Base-by-base conservation (phyloP, 306 rosid species). In the Trifolium pratense region DNA sequence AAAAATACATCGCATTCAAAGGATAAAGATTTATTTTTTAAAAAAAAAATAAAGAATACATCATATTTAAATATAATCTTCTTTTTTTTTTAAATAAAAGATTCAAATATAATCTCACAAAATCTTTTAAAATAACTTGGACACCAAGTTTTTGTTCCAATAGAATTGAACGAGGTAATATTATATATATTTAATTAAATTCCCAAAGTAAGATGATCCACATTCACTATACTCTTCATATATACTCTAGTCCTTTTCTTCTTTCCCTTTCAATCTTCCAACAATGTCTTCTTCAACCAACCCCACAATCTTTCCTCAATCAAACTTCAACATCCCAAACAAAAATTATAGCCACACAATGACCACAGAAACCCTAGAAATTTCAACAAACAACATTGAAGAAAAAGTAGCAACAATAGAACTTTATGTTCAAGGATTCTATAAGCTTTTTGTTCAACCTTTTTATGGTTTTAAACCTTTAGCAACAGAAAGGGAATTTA, bases 391-490 rank as follows among this genome's bases (percentile, higher is more conserved):
- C 2, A 59, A 3, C 18, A 13, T 0, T 29, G 20, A 15, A 15
- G 17, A 8, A 7, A 66, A 7, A 51, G 10, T 5, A 12, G 70
- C 16, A 16, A 7, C 14, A 1, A 25, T 67, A 14, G 39, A 43
- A 3, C 12, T 67, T 23, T 4, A 15, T 18, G 14, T 67, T 25
- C 72, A 67, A 25, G 40, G 12, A 8, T 67, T 17, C 15, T 45
- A 67, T 8, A 67, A 43, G n/a, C 48, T 67, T 3, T 67, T 45
- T 4, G 21, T 67, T n/a, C 39, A 67, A 25, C 72, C 57, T 13
- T 3, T 45, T 10, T 14, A 16, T 25, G 40, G 25, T 9, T 1
- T 40, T 25, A 23, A 20, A 13, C 55, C 36, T 3, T 16, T 67
- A 5, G 5, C 72, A 7, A 14, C 11, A 7, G 60, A 68, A 1